Evolutionary conservation across 169 alveolate genomes (phyloP).

Genomic region (Sarcocystis neurona): DNA sequence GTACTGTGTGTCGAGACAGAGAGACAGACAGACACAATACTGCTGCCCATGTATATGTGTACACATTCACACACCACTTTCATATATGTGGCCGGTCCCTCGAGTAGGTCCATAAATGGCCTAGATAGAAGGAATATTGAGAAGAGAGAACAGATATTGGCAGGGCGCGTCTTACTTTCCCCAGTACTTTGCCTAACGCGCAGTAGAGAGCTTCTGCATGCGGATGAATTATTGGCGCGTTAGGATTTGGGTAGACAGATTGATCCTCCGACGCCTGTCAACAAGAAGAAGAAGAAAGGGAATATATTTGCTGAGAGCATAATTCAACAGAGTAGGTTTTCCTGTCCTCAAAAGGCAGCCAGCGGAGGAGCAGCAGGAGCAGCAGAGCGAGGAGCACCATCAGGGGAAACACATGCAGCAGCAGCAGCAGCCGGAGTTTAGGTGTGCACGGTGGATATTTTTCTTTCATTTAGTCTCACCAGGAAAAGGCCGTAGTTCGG

Average conservation of each 20-base stretch:
- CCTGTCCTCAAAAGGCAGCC: background rate
- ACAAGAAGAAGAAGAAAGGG: background rate
- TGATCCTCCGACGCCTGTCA: constrained; percentile 67
- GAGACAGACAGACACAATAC: background rate
- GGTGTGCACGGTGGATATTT: background rate
- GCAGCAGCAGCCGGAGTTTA: background rate
- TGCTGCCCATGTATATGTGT: background rate
- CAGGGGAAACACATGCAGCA: background rate
- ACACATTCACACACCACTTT: background rate
- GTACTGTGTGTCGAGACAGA: background rate
- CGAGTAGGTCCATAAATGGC: background rate
- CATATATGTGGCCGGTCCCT: background rate
- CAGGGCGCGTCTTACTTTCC: constrained; percentile 69
- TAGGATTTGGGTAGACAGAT: constrained; percentile 74
- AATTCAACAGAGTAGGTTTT: too few species aligned
- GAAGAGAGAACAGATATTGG: background rate
- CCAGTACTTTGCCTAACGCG: constrained; percentile 85
- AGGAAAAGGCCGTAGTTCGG: constrained; percentile 86
- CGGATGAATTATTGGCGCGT: constrained; percentile 67
- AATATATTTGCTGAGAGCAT: background rate
- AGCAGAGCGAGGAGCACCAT: background rate
- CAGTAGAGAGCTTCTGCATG: constrained; percentile 73
- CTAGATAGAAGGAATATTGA: background rate
- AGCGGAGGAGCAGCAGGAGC: background rate
- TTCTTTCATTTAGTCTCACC: constrained; percentile 58